Evolutionary conservation across 2,329 filamentous ascomycete genomes (phyloP), one percentile per base, ranked within the genome.

Genomic region (Pseudogymnoascus pannorum): DNA sequence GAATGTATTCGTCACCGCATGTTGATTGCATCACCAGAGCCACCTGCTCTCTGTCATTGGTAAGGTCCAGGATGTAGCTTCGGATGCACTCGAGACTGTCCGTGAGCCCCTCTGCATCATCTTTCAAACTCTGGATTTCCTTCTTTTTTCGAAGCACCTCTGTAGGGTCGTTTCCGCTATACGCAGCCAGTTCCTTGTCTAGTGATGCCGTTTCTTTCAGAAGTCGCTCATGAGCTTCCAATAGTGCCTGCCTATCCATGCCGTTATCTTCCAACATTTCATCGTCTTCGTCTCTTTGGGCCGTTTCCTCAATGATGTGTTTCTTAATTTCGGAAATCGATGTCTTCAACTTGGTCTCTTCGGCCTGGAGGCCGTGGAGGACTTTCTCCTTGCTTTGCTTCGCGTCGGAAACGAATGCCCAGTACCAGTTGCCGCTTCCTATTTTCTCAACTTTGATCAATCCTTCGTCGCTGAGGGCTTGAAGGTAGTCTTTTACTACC

Each of bases 341-440:
- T 24, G 65, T 65, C 38, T 59, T 58, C 24, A 73, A 64, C 63
- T 68, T 70, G 29, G 26, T 66, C 58, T 72, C 72, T 61, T 78
- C 75, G 38, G 67, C 67, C 65, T 73, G 72, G 63, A 78, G 62
- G 26, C 68, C 74, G 54, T 69, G 72, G 64, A 73, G 69, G 31
- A 72, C 67, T 16, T 71, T 72, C 59, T 75, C 71, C 54, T 78
- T 79, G 69, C 76, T 79, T 68, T 82, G 71, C 66, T 70, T 73
- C 8, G 69, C 82, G 60, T 87, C 83, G 26, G 79, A 83, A 16
- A 74, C 76, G 70, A 88, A 88, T 65, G 79, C 81, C 86, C 86
- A 89, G 74, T 88, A 88, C 86, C 86, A 89, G 71, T 88, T 88
- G 26, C 84, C 85, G 65, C 79, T 86, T 44, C 86, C 86, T 67